Percentiles rank a stretch among this genome's conserved stretches.
Evolutionary conservation across 352 stramenopile species (phyloP).

Genomic region (Pythium scleroteichum): DNA sequence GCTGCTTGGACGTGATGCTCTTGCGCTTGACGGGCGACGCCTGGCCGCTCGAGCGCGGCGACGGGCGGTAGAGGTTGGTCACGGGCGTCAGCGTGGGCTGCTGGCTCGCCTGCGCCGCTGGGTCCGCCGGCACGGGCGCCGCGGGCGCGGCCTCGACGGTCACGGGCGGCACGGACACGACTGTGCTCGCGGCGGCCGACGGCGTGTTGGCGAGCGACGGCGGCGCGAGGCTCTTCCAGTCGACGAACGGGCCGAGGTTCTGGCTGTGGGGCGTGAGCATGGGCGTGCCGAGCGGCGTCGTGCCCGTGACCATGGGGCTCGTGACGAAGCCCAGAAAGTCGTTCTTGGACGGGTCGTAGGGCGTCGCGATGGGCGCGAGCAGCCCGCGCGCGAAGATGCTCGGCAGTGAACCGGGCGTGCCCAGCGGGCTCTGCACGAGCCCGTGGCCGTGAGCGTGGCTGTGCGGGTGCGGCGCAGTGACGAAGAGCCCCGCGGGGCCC

Average conservation of each 20-base stretch:
- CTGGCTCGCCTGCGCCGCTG: not conserved
- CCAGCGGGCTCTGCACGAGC: conserved; percentile 21
- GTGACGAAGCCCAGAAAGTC: conserved; percentile 26
- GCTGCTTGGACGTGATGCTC: conserved; percentile 77
- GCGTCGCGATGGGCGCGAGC: conserved; percentile 30
- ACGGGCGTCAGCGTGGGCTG: conserved; percentile 24
- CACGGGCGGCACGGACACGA: conserved; percentile 1
- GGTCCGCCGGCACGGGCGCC: not conserved
- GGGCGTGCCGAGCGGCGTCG: conserved; percentile 26
- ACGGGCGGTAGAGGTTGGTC: conserved; percentile 26
- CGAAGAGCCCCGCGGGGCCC: conserved; percentile 15
- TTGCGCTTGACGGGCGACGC: conserved; percentile 73
- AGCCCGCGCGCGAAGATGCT: conserved; percentile 29
- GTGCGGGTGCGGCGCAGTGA: conserved; percentile 23
- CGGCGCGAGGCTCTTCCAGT: conserved; percentile 32
- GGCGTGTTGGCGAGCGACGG: conserved; percentile 14
- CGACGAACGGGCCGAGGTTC: conserved; percentile 26
- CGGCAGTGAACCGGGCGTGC: conserved; percentile 25
- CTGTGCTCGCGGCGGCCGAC: not conserved
- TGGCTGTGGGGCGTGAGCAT: conserved; percentile 28
- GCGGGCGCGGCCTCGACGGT: not conserved
- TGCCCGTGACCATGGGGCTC: conserved; percentile 28
- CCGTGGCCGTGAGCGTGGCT: conserved; percentile 4
- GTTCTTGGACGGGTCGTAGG: conserved; percentile 27
- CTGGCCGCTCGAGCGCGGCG: conserved; percentile 28